These are phyloP conservation scores for Vanrija humicola DNA, from an alignment of 1,284 basidiomycete genomes.

Conservation along the genomic window DNA sequence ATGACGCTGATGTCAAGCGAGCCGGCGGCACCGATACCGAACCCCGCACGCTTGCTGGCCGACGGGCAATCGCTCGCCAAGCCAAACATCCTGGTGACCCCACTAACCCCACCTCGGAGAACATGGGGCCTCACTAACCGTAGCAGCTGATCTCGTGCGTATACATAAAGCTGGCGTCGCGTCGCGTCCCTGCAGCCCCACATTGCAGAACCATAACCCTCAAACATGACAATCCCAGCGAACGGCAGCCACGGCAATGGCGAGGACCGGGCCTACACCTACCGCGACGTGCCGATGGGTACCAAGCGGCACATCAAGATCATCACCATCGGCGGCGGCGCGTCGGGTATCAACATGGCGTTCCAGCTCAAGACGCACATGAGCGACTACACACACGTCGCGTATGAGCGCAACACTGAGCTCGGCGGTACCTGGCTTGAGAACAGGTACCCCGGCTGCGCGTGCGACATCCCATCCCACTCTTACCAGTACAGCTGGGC, in stretches of 20 bases:
- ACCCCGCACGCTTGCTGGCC: no score
- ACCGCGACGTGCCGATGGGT: slow-evolving; percentile 5
- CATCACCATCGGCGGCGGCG: slow-evolving; percentile 12
- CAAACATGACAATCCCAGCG: no score
- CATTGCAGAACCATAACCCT: no score
- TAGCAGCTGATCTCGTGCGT: no score
- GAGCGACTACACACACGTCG: slow-evolving; percentile 8
- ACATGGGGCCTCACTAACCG: no score
- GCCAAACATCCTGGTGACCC: no score
- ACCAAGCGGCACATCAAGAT: slow-evolving; percentile 6
- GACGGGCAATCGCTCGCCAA: no score
- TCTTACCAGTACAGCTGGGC: slow-evolving; percentile 28
- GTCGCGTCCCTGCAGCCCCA: no score
- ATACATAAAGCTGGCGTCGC: no score
- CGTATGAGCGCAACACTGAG: slow-evolving; percentile 9
- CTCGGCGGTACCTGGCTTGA: slow-evolving; percentile 16
- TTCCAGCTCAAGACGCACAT: slow-evolving; percentile 11
- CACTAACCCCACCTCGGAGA: no score
- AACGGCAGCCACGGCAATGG: slow-evolving; percentile 5
- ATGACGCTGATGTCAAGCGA: no score
- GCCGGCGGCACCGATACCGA: no score
- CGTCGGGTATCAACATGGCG: slow-evolving; percentile 12
- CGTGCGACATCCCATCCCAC: slow-evolving; percentile 35
- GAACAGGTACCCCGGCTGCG: slow-evolving; percentile 23
- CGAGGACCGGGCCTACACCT: slow-evolving; percentile 9